Evolutionary conservation across 2,329 filamentous ascomycete genomes (phyloP).

Genomic region (Penicillium sp.): DNA sequence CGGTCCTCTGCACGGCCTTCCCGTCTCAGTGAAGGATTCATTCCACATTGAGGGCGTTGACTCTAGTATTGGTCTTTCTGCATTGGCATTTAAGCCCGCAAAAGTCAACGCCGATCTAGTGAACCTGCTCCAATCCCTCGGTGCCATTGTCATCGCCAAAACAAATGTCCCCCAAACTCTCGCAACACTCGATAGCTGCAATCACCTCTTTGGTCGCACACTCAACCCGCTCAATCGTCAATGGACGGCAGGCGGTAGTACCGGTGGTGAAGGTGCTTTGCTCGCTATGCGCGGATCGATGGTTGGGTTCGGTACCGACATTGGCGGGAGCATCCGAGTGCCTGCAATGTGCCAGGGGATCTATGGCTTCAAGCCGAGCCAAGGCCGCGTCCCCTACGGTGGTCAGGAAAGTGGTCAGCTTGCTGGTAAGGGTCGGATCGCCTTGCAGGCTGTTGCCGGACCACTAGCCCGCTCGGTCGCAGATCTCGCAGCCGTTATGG

Average conservation of each 20-base stretch:
- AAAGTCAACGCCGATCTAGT: constrained; percentile 57
- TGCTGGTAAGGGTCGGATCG: constrained; percentile 49
- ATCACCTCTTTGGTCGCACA: constrained; percentile 61
- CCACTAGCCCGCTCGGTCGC: constrained; percentile 41
- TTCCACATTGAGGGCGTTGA: constrained; percentile 51
- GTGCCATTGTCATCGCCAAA: constrained; percentile 67
- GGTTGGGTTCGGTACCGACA: constrained; percentile 63
- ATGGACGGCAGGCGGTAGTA: constrained; percentile 62
- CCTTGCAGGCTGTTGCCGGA: constrained; percentile 50
- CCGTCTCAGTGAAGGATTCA: constrained; percentile 54
- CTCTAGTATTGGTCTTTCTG: constrained; percentile 57
- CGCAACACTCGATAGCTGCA: constrained; percentile 56
- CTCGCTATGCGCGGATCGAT: constrained; percentile 58
- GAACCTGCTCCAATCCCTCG: constrained; percentile 56
- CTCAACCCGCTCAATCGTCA: constrained; percentile 63
- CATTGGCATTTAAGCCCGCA: constrained; percentile 60
- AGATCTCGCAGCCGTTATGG: constrained; percentile 50
- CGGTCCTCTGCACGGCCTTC: constrained; percentile 63
- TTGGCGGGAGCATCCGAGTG: constrained; percentile 49
- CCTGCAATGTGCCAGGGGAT: constrained; percentile 53
- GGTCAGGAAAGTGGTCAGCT: constrained; percentile 50
- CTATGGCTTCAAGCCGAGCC: constrained; percentile 52
- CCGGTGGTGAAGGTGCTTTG: constrained; percentile 63
- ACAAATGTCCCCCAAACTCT: constrained; percentile 66
- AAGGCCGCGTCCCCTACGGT: constrained; percentile 51